A percentile compares a stretch with the other conserved stretches of the same genome.
Conservation (phyloP, 2,329 filamentous ascomycete genomes). For the Sordariomycetes sp. region DNA sequence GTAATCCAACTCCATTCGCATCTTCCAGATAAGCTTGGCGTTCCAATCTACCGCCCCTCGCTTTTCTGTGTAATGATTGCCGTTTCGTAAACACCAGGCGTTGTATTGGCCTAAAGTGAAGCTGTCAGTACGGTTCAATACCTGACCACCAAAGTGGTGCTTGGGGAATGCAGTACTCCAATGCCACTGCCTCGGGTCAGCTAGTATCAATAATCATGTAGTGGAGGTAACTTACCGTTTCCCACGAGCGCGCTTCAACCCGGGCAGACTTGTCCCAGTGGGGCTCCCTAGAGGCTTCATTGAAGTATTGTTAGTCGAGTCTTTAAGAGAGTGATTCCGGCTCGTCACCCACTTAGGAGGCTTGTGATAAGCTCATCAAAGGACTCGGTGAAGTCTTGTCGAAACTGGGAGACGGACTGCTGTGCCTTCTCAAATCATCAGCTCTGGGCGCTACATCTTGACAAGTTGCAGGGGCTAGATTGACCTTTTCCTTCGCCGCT, state of each 20-base stretch:
- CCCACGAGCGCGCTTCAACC: constrained; percentile 7
- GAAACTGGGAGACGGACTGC: neutral
- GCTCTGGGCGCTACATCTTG: neutral
- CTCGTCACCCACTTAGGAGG: constrained; percentile 7
- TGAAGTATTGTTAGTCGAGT: neutral
- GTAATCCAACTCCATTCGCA: constrained; percentile 16
- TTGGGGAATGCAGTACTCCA: constrained; percentile 7
- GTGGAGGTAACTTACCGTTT: constrained; percentile 8
- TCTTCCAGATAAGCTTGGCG: constrained; percentile 19
- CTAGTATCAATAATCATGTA: neutral
- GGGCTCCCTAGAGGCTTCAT: constrained; percentile 5
- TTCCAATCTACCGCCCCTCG: constrained; percentile 17
- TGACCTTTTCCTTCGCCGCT: neutral
- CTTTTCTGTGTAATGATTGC: constrained; percentile 12
- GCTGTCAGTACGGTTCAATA: constrained; percentile 2
- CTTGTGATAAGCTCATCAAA: constrained; percentile 9
- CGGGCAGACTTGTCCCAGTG: constrained; percentile 11
- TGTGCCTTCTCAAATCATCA: constrained; percentile 6
- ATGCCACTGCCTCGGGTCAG: constrained; percentile 10
- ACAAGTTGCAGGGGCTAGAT: neutral
- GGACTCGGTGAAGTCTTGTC: constrained; percentile 6
- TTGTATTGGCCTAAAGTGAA: constrained; percentile 15
- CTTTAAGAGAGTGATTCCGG: neutral
- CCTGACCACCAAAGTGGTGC: neutral
- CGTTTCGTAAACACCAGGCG: constrained; percentile 18